Base-by-base conservation (phyloP, 371 early-diverging fungal genomes). In the Cokeromyces recurvatus region DNA sequence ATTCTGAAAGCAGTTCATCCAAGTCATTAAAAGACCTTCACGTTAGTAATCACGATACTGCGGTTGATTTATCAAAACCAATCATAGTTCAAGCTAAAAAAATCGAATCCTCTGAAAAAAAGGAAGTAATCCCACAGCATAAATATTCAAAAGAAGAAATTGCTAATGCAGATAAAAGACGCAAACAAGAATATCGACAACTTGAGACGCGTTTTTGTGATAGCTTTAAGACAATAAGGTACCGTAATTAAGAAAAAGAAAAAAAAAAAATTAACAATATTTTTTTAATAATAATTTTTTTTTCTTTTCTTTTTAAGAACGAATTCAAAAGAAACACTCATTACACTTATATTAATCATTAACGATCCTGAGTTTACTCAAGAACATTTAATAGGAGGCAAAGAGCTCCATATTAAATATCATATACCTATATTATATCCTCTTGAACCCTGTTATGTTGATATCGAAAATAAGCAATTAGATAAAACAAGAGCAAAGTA, bases 171-270 rank as follows among this genome's bases (percentile, higher is more conserved):
- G 47, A 23, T 7, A 36, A 39, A 10, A 61, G 57, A 32, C 60
- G 74, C 14, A 56, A 64, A 38, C 55, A 60, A 20, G 67, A 76
- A 46, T 19, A 62, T 22, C 20, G 39, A 9, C 71, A 73, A 48
- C 58, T 81, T 17, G 55, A 74, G 38, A 65, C 76, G 2, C 68
- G 79, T 3, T 79, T 81, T 46, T 66, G 74, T 22, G 59, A 64
- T 17, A 56, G 61, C 1, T 66, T 64, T 29, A 58, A 57, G 12
- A 43, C 53, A 1, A 27, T 62, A 10, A 70, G 63, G 41, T 59
- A 64, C n/a, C n/a, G n/a, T n/a, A n/a, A n/a, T n/a, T n/a, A n/a
- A n/a, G n/a, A n/a, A n/a, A n/a, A n/a, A n/a, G n/a, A n/a, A n/a
- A n/a, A n/a, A n/a, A n/a, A n/a, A n/a, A n/a, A n/a, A n/a, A n/a